These are phyloP conservation scores for Colletotrichum lini DNA, from an alignment of 2,329 filamentous ascomycete species.

Conservation along the genomic window DNA sequence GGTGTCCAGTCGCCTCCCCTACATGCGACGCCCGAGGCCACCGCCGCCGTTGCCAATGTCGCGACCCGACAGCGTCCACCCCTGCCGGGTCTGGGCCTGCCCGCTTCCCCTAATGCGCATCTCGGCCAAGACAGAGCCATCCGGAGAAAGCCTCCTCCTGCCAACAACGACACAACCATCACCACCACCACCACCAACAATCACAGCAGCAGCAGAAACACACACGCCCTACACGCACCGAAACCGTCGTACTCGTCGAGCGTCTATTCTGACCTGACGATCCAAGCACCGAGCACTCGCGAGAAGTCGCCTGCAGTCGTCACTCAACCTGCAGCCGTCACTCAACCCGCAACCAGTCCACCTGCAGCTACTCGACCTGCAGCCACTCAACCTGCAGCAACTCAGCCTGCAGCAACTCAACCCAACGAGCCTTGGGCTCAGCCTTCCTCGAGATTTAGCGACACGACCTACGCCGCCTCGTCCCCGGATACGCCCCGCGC, in stretches of 20 bases:
- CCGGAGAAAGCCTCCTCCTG: slow-evolving; percentile 61
- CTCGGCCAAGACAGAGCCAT: slow-evolving; percentile 53
- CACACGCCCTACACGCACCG: slow-evolving; percentile 40
- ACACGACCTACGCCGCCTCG: slow-evolving; percentile 73
- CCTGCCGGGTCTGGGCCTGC: slow-evolving; percentile 26
- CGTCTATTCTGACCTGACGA: slow-evolving; percentile 48
- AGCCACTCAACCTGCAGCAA: too few species aligned
- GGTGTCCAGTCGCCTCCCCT: slow-evolving; percentile 32
- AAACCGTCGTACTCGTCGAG: slow-evolving; percentile 49
- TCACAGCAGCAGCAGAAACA: slow-evolving; percentile 15
- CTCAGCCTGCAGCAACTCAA: not conserved
- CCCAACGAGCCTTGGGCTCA: slow-evolving; percentile 61
- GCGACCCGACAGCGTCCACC: slow-evolving; percentile 30
- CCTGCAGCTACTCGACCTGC: too few species aligned
- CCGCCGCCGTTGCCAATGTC: slow-evolving; percentile 12
- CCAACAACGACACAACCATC: slow-evolving; percentile 4
- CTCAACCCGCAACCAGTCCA: too few species aligned
- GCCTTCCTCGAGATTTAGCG: slow-evolving; percentile 74
- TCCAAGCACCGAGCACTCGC: slow-evolving; percentile 43
- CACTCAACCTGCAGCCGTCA: slow-evolving; percentile 1
- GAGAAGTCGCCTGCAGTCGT: slow-evolving; percentile 38
- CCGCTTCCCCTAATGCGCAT: slow-evolving; percentile 36
- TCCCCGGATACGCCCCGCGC: slow-evolving; percentile 58
- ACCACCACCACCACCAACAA: too few species aligned
- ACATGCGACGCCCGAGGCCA: slow-evolving; percentile 43